Base-by-base conservation (phyloP, 305 asterid genomes). In the Fraxinus nigra region DNA sequence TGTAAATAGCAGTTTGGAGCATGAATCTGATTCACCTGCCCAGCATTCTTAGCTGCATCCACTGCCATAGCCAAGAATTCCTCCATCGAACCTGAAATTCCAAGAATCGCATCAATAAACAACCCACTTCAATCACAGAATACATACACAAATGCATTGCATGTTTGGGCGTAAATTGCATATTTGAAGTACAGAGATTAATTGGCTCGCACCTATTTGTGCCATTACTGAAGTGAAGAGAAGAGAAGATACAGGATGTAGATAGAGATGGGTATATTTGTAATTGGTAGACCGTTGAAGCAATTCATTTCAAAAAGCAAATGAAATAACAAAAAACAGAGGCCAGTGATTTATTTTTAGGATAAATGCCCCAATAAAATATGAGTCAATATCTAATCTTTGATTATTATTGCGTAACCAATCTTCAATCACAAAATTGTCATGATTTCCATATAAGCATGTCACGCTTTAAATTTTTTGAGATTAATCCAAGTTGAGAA, bases 21-120 rank as follows among this genome's bases (percentile, higher is more conserved):
- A 56, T 10, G 65, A 48, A 67, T 7, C 32, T 77, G 76, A 79
- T 43, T 51, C 46, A 94, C 99, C 88, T 96, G 97, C 74, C 99
- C 99, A 75, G 99, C 97, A 87, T 78, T 91, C 85, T 90, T 89
- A 9, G 98, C 99, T 46, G 98, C 97, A 40, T 90, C 95, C 43
- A 96, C 92, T 18, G 98, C 99, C 81, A 77, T 86, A 80, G 92
- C 85, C 87, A 93, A 85, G 87, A 91, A 92, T 85, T 94, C 93
- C 79, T 92, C 97, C 80, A 85, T 77, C 51, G 94, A 87, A 84
- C 88, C 95, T 89, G 84, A 86, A 87, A 89, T 76, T 35, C 73
- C 61, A 76, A 73, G 3, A 73, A 77, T 59, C 59, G 16, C 75
- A 86, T 84, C 72, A 61, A 20, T 3, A 22, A 69, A 69, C 38